Percentiles rank a stretch among this genome's conserved stretches.
Conservation (phyloP, 306 rosid species). For the Prunus persica region Prunus_persica_NCBIv2 NC_034013.1:987501-988000, state of each 20-base stretch:
- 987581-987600: constrained; percentile 45
- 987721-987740: constrained; percentile 74
- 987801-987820: constrained; percentile 60
- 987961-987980: constrained; percentile 52
- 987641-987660: constrained; percentile 80
- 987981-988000: constrained; percentile 51
- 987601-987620: constrained; percentile 54
- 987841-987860: constrained; percentile 57
- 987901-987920: constrained; percentile 55
- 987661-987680: constrained; percentile 47
- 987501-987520: constrained; percentile 74
- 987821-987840: constrained; percentile 63
- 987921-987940: constrained; percentile 56
- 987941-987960: constrained; percentile 62
- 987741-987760: constrained; percentile 43
- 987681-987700: constrained; percentile 37
- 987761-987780: constrained; percentile 38
- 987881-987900: constrained; percentile 49
- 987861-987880: constrained; percentile 54
- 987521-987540: constrained; percentile 73
- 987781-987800: constrained; percentile 39
- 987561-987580: constrained; percentile 41
- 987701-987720: constrained; percentile 60
- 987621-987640: constrained; percentile 67
- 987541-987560: constrained; percentile 57